These are phyloP conservation scores for Fusarium sp. DNA, from an alignment of 2,329 filamentous ascomycete genomes.

Conservation along the genomic window DNA sequence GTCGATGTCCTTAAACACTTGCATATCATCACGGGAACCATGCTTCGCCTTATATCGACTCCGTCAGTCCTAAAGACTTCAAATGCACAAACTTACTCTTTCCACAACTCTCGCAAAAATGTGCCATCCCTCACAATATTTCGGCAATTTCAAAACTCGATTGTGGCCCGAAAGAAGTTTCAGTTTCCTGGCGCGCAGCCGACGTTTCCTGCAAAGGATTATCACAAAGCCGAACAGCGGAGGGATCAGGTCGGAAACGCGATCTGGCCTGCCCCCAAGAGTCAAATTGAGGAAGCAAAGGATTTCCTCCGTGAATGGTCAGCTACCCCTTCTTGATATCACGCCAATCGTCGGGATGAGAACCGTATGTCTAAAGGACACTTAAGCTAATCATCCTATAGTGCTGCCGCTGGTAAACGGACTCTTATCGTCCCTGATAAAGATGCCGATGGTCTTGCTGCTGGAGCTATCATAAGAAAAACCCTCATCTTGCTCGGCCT, in stretches of 20 bases:
- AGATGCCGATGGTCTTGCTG: slow-evolving; percentile 71
- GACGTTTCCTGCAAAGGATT: not conserved
- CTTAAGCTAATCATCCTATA: slow-evolving; percentile 9
- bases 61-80: too few relatives aligned
- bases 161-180: not conserved
- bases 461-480: slow-evolving; percentile 68
- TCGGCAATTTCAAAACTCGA: not conserved
- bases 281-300: slow-evolving; percentile 63
- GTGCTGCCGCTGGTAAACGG: slow-evolving; percentile 41
- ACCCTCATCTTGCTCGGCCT: slow-evolving; percentile 68
- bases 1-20: not conserved
- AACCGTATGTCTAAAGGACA: not conserved
- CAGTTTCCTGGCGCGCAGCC: not conserved
- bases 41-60: not conserved
- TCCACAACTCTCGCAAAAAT: fast-evolving
- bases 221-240: slow-evolving; percentile 16
- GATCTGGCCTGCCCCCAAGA: slow-evolving; percentile 68
- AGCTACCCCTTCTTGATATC: slow-evolving; percentile 3
- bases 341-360: not conserved
- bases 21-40: not conserved
- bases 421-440: slow-evolving; percentile 73
- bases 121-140: not conserved
- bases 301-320: slow-evolving; percentile 67
- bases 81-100: fast-evolving
- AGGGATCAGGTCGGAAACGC: slow-evolving; percentile 54